Base-by-base conservation (phyloP, 2,329 filamentous ascomycete species). In the Aspergillus hortae region DNA sequence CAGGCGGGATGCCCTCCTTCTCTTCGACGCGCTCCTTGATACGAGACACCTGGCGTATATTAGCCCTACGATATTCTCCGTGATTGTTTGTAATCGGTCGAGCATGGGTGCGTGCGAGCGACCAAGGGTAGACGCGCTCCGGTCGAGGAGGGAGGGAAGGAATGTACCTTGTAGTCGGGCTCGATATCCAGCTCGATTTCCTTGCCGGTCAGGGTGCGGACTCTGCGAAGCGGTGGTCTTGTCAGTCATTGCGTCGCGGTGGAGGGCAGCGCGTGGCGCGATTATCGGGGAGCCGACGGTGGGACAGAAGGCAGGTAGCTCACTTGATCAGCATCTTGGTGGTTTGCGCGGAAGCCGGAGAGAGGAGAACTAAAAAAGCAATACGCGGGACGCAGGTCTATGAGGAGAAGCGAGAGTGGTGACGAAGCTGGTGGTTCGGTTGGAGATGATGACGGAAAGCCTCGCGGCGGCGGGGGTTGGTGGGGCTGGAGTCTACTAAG, bases 11-110 rank as follows among this genome's bases (percentile, higher is more conserved):
- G 52, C 94, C 94, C 71, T 97, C 94, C 77, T 97, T 97, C 79
- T 99, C 94, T 75, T 99, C 94, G 51, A 99, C 94, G 67, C 92
- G 92, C 77, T 97, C 94, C 81, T 99, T 99, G 81, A 99, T 97
- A 72, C 92, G 86, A 38, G 88, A 87, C 63, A 97, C 89, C 91
- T 95, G 60, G 19, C 23, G 44, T 35, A 30, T 6, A 14, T 32
- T 35, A 19, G 17, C 5, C 6, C 10, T 35, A 17, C 11, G 19
- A 15, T 15, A 38, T n/a, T 40, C 35, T 38, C 15, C 5, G 15
- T 35, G 14, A 1, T 30, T 38, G 35, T 38, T 12, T 38, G 14
- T 6, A 38, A 15, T 38, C 14, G 14, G 6, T 38, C 14, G 35
- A n/a, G 35, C 3, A 11, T 38, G 14, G 14, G 14, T 17, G 35